Evolutionary conservation across 1,284 basidiomycete species (phyloP).

Genomic region (Ganoderma sp.): DNA sequence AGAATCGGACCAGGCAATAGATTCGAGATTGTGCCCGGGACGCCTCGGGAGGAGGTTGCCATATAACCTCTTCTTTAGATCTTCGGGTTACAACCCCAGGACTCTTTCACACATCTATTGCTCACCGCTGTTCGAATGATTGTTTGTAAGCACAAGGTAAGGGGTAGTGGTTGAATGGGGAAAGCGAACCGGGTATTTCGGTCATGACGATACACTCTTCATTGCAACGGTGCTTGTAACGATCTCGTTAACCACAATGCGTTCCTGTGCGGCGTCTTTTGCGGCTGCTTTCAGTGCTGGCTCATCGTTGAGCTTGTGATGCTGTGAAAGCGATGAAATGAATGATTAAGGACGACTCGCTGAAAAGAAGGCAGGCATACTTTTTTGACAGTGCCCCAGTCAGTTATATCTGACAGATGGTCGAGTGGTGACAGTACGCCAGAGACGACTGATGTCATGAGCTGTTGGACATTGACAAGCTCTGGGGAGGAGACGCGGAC

Average conservation of each 20-base stretch:
- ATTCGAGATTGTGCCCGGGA: neutral
- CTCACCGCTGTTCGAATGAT: neutral
- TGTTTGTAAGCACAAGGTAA: neutral
- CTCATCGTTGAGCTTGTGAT: conserved; percentile 76
- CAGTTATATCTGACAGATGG: conserved; percentile 58
- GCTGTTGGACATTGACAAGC: conserved; percentile 47
- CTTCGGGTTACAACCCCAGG: neutral
- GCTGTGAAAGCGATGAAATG: conserved; percentile 47
- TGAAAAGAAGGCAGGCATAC: conserved; percentile 46
- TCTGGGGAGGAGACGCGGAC: conserved; percentile 64
- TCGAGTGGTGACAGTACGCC: conserved; percentile 58
- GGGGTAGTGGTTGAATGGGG: neutral
- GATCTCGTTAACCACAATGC: conserved; percentile 62
- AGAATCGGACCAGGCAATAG: neutral
- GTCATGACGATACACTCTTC: conserved; percentile 70
- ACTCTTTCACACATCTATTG: neutral
- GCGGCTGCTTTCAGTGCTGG: conserved; percentile 48
- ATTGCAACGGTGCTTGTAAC: conserved; percentile 80
- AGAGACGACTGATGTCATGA: conserved; percentile 62
- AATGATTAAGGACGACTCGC: too few relatives aligned
- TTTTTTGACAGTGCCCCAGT: conserved; percentile 78
- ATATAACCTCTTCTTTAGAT: neutral
- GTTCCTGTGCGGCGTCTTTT: conserved; percentile 48
- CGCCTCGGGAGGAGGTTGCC: conserved; percentile 1
- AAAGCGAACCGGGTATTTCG: neutral